Percentiles rank a stretch among this genome's conserved stretches.
These are phyloP conservation scores for Emergomyces orientalis DNA, from an alignment of 2,329 filamentous ascomycete species.

Conservation along the genomic window DNA sequence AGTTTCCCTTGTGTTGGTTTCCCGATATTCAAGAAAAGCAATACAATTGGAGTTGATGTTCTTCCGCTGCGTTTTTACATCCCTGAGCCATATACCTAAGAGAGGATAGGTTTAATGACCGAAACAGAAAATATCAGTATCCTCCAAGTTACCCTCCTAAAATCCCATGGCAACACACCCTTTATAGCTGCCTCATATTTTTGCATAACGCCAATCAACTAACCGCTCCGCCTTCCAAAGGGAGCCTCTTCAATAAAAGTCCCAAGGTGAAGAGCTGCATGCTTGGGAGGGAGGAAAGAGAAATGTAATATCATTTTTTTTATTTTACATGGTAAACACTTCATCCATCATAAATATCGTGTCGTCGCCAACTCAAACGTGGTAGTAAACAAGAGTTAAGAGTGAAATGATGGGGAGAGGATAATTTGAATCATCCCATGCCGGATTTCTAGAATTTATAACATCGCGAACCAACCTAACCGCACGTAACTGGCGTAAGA, in stretches of 20 bases:
- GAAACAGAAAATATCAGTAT: not conserved
- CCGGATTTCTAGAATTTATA: no score
- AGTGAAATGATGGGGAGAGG: no score
- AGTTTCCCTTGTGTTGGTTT: not conserved
- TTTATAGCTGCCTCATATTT: not conserved
- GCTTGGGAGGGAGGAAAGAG: not conserved
- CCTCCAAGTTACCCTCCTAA: not conserved
- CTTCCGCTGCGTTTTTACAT: not conserved
- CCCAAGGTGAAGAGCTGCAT: not conserved
- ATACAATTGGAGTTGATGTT: not conserved
- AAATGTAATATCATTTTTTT: no score
- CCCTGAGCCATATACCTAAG: not conserved
- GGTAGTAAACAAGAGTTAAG: no score
- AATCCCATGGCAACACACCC: not conserved
- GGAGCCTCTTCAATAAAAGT: not conserved
- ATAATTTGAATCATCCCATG: not conserved
- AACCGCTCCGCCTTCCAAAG: not conserved
- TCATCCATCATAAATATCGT: no score
- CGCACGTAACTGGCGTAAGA: not conserved
- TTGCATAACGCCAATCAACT: not conserved
- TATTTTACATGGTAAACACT: no score
- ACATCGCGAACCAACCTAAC: not conserved
- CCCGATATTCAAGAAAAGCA: not conserved
- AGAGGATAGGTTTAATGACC: not conserved
- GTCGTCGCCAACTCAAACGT: no score